phyloP scores from a whole-genome alignment of 2,329 filamentous ascomycete species.

The Penicillium sp. region DNA sequence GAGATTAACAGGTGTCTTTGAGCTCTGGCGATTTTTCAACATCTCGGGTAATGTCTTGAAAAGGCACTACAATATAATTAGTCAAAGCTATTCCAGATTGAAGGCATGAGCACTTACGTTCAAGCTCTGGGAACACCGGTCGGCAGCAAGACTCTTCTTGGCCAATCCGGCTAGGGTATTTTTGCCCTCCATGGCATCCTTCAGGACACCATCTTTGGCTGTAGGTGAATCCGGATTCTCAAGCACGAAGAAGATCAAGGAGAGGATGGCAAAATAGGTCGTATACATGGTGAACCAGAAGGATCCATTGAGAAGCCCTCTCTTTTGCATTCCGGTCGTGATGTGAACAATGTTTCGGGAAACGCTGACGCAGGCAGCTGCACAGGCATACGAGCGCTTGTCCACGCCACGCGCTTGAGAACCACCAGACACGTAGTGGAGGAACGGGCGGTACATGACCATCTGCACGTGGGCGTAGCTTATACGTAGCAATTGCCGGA shows the following conservation, averaged over 20 bases:
- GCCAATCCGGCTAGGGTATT: constrained; percentile 78
- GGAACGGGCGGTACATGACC: constrained; percentile 64
- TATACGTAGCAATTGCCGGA: constrained; percentile 62
- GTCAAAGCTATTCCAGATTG: background rate
- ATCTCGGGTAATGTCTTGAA: constrained; percentile 80
- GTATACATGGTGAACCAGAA: constrained; percentile 71
- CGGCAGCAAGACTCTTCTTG: constrained; percentile 82
- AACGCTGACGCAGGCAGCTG: constrained; percentile 64
- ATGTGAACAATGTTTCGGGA: constrained; percentile 67
- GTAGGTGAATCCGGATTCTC: constrained; percentile 63
- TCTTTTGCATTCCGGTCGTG: constrained; percentile 63
- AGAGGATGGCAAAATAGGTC: constrained; percentile 65
- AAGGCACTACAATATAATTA: constrained; percentile 57
- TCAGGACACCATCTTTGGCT: constrained; percentile 70
- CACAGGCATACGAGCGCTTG: constrained; percentile 64
- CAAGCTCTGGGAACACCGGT: constrained; percentile 76
- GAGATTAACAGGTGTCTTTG: constrained; percentile 48
- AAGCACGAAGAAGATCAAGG: constrained; percentile 63
- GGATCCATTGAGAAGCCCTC: constrained; percentile 60
- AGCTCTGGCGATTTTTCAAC: constrained; percentile 58
- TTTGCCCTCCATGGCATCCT: constrained; percentile 80
- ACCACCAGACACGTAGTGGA: constrained; percentile 61
- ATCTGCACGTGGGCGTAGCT: constrained; percentile 65
- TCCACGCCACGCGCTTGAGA: constrained; percentile 55
- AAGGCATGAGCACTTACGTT: constrained; percentile 56